These are phyloP conservation scores for Shiraia bambusicola DNA, from an alignment of 2,329 filamentous ascomycete genomes.

Conservation along the genomic window DNA sequence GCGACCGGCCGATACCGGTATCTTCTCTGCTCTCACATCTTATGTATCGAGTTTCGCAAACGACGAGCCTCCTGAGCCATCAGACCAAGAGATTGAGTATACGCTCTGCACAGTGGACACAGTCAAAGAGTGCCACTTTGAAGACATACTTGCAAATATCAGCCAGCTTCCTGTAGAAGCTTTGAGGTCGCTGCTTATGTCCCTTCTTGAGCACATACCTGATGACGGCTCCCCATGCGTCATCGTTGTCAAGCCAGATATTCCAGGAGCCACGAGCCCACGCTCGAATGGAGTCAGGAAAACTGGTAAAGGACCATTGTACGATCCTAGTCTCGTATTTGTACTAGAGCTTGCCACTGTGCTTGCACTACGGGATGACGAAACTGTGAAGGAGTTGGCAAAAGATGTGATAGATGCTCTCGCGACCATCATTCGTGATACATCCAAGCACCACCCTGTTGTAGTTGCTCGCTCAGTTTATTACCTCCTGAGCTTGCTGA, in stretches of 20 bases:
- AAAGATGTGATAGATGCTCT: conserved; percentile 78
- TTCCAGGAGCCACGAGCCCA: conserved; percentile 60
- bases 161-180: conserved; percentile 64
- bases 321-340: conserved; percentile 85
- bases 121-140: conserved; percentile 83
- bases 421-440: conserved; percentile 79
- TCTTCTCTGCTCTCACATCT: conserved; percentile 92
- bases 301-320: conserved; percentile 61
- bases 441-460: conserved; percentile 76
- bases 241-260: conserved; percentile 87
- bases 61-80: conserved; percentile 95
- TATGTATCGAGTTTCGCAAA: conserved; percentile 99
- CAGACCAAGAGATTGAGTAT: conserved; percentile 94
- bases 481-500: conserved; percentile 80
- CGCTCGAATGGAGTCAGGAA: conserved; percentile 61
- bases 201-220: conserved; percentile 79
- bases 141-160: conserved; percentile 79
- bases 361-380: conserved; percentile 72
- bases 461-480: conserved; percentile 80
- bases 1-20: conserved; percentile 74
- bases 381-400: conserved; percentile 71
- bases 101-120: conserved; percentile 94
- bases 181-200: conserved; percentile 65
- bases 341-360: conserved; percentile 89
- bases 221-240: conserved; percentile 79